Evolutionary conservation across 164 flowering plant species (phyloP).

Genomic region (Aristolochia contorta): DNA sequence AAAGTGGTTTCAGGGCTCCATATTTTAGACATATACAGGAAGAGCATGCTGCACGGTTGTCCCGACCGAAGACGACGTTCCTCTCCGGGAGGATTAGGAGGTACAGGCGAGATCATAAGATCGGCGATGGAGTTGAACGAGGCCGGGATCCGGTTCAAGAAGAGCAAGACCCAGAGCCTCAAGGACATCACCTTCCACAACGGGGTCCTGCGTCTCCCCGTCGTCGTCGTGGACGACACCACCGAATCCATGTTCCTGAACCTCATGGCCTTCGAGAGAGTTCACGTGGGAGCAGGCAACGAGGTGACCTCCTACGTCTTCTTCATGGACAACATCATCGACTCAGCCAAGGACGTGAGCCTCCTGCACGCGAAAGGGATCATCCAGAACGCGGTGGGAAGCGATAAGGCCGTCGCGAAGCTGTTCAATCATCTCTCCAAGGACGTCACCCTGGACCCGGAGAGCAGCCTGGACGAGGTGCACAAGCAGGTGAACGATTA

Average conservation of each 20-base stretch:
- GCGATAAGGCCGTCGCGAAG: conserved; percentile 46
- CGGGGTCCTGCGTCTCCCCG: conserved; percentile 40
- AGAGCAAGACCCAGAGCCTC: conserved; percentile 25
- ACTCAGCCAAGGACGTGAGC: conserved; percentile 35
- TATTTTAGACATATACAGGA: conserved; percentile 31
- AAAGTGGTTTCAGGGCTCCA: conserved; percentile 30
- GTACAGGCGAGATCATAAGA: conserved; percentile 13
- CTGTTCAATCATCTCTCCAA: conserved; percentile 43
- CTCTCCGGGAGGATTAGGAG: background rate
- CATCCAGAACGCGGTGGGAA: conserved; percentile 39
- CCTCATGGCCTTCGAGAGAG: conserved; percentile 48
- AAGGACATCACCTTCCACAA: conserved; percentile 34
- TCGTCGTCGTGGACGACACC: conserved; percentile 32
- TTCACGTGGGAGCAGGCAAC: conserved; percentile 41
- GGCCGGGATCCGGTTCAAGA: conserved; percentile 42
- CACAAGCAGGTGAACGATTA: conserved; percentile 27
- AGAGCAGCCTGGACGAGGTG: conserved; percentile 20
- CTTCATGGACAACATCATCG: conserved; percentile 56
- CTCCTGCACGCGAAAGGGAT: conserved; percentile 33
- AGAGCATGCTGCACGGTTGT: conserved; percentile 21
- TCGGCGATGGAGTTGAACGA: conserved; percentile 37
- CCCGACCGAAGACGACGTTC: background rate
- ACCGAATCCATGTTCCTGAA: conserved; percentile 38
- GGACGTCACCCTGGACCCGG: conserved; percentile 35
- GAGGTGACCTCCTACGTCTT: conserved; percentile 39